Base-by-base conservation (phyloP, 2,329 filamentous ascomycete species). In the Ascochyta fabae region DNA sequence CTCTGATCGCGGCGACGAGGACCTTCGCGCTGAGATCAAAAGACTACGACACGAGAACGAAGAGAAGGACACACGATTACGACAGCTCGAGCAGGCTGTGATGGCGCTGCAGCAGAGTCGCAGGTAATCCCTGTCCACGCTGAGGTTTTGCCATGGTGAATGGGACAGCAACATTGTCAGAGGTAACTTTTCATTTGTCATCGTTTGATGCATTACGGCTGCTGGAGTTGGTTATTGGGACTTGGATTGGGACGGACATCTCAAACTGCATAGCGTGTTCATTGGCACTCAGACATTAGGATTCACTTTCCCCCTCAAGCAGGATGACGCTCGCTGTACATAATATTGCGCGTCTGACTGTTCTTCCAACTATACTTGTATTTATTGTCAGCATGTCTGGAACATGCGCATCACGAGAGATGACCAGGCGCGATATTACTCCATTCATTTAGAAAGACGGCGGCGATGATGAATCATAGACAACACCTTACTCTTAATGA, bases 41-140 rank as follows among this genome's bases (percentile, higher is more conserved):
- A 68, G 76, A 22, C 65, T 81, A 22, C 69, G 74, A 29, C 64
- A 65, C 10, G 75, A 79, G 54, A 77, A 76, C 53, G 72, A 75
- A 27, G 73, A 77, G 58, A 78, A 79, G 58, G 77, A 78, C 45
- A 60, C 67, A 9, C 65, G 73, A 13, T 53, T 77, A 42, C 65
- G 62, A 24, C 71, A 74, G 53, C 62, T 77, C n/a, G 72, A 76
- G 58, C 64, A 61, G 6, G 68, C 71, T 19, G 69, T 76, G 29
- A 71, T 66, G 62, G 68, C 64, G 27, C 65, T 75, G n/a, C 72
- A 75, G 51, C 67, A 73, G 44, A 60, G 53, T 52, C 64, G 62
- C 26, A 56, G 53, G 39, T 56, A 49, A 34, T 23, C 24, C 24
- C 15, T 24, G 23, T 26, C 29, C n/a, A 13, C 2, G 5, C 34